A percentile compares a stretch with the other conserved stretches of the same genome.
phyloP scores from a whole-genome alignment of 2,329 filamentous ascomycete species.

The Tolypocladium sp. region DNA sequence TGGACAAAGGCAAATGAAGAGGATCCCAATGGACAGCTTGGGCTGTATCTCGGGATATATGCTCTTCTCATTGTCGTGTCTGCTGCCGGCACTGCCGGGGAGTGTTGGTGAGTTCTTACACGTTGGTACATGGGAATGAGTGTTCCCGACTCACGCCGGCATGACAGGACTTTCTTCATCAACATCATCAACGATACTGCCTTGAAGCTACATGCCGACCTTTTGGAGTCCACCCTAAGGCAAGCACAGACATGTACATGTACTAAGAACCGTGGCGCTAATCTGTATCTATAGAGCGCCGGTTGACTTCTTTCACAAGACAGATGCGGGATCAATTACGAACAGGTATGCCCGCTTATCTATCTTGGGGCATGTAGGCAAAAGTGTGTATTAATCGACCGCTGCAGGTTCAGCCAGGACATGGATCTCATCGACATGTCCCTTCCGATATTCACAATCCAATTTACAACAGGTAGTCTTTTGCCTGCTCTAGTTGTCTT shows the following conservation, averaged over 20 bases:
- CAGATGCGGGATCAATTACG: slow-evolving; percentile 24
- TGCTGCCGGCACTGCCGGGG: background rate
- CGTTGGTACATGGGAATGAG: too few relatives aligned
- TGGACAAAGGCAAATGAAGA: background rate
- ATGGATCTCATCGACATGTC: slow-evolving; percentile 23
- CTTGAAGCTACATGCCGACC: slow-evolving; percentile 16
- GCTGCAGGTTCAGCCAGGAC: slow-evolving; percentile 26
- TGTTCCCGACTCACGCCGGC: too few relatives aligned
- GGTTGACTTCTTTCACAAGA: background rate
- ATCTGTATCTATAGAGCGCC: background rate
- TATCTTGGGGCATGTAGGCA: too few relatives aligned
- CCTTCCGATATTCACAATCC: slow-evolving; percentile 11
- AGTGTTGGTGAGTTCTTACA: background rate
- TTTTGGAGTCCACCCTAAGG: slow-evolving; percentile 21
- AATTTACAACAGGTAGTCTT: background rate
- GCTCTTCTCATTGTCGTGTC: background rate
- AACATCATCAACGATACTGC: background rate
- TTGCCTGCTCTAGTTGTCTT: too few relatives aligned
- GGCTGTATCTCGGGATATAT: background rate
- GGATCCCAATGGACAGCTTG: background rate
- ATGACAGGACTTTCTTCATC: background rate
- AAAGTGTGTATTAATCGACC: too few relatives aligned
- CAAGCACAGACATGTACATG: too few relatives aligned
- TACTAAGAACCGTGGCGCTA: background rate
- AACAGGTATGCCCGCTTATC: slow-evolving; percentile 15